Conservation (phyloP, 2,329 filamentous ascomycete species). For the Colletotrichum navitas region DNA sequence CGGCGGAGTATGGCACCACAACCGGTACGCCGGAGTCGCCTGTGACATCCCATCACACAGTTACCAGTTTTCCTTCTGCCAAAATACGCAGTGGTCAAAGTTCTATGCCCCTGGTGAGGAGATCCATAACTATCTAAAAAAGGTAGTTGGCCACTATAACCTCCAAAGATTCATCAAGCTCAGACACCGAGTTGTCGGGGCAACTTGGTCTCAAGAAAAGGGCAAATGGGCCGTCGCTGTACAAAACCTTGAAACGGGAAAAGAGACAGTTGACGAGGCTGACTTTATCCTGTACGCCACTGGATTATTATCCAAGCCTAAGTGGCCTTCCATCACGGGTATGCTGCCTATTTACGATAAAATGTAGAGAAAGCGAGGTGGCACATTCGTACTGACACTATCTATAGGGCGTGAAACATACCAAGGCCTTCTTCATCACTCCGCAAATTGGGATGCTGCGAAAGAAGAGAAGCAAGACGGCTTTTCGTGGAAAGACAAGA, state of each 20-base stretch:
- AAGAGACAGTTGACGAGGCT: not conserved
- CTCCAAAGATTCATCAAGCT: constrained; percentile 3
- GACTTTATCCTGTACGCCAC: constrained; percentile 1
- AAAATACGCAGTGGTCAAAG: constrained; percentile 20
- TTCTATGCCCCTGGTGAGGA: constrained; percentile 19
- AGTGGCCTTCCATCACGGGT: constrained; percentile 1
- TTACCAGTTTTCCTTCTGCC: constrained; percentile 40
- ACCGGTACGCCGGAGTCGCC: constrained; percentile 44
- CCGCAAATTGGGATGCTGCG: not conserved
- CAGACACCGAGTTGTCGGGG: not conserved
- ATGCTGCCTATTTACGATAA: no score
- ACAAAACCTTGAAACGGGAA: not conserved
- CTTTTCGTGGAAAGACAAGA: constrained; percentile 50
- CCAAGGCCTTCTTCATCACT: not conserved
- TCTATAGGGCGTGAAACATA: not conserved
- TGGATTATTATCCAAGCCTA: not conserved
- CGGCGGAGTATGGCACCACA: constrained; percentile 45
- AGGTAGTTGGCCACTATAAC: constrained; percentile 5
- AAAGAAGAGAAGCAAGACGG: constrained; percentile 4
- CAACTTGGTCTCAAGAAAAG: not conserved
- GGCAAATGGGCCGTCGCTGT: not conserved
- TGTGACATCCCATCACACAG: constrained; percentile 45
- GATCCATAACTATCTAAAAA: constrained; percentile 9
- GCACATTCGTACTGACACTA: not conserved
- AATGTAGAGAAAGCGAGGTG: no score